These are phyloP conservation scores for Talaromyces liani DNA, from an alignment of 495 filamentous ascomycete genomes.

Conservation along the genomic window DNA sequence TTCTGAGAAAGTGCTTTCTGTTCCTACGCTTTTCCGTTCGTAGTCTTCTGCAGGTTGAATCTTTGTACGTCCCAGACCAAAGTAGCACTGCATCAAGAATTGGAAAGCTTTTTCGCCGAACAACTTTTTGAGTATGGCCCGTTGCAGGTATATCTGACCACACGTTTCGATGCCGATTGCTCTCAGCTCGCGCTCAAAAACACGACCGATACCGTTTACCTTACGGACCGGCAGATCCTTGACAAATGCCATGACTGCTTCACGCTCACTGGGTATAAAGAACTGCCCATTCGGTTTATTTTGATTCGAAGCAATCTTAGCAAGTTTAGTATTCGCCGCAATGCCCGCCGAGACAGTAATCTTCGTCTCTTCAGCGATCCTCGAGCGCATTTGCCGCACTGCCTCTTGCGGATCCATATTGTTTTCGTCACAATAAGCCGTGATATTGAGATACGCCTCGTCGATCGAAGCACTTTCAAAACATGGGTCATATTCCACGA, in stretches of 20 bases:
- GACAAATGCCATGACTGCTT: slow-evolving; percentile 80
- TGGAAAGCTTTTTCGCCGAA: slow-evolving; percentile 89
- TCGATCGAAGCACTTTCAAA: slow-evolving; percentile 93
- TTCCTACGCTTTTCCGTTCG: slow-evolving; percentile 89
- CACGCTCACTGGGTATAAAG: slow-evolving; percentile 58
- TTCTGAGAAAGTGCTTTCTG: slow-evolving; percentile 86
- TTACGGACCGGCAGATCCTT: slow-evolving; percentile 72
- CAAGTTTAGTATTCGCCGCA: slow-evolving; percentile 83
- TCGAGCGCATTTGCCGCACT: slow-evolving; percentile 65
- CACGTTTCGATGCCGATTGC: slow-evolving; percentile 84
- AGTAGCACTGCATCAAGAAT: slow-evolving; percentile 76
- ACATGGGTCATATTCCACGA: slow-evolving; percentile 78
- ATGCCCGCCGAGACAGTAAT: slow-evolving; percentile 94
- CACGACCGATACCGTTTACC: slow-evolving; percentile 87
- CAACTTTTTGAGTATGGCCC: slow-evolving; percentile 62
- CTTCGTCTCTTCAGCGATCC: slow-evolving; percentile 68
- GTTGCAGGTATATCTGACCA: slow-evolving; percentile 75
- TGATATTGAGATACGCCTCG: slow-evolving; percentile 95
- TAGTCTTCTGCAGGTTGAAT: slow-evolving; percentile 84
- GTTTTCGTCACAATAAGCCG: slow-evolving; percentile 69
- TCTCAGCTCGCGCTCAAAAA: slow-evolving; percentile 87
- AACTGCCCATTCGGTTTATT: slow-evolving; percentile 98
- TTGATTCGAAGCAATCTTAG: slow-evolving; percentile 88
- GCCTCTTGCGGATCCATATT: slow-evolving; percentile 61
- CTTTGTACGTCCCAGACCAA: slow-evolving; percentile 82